Percentiles rank a stretch among this genome's conserved stretches.
Conservation (phyloP, 83 land plant species). For the Picea mariana region DNA sequence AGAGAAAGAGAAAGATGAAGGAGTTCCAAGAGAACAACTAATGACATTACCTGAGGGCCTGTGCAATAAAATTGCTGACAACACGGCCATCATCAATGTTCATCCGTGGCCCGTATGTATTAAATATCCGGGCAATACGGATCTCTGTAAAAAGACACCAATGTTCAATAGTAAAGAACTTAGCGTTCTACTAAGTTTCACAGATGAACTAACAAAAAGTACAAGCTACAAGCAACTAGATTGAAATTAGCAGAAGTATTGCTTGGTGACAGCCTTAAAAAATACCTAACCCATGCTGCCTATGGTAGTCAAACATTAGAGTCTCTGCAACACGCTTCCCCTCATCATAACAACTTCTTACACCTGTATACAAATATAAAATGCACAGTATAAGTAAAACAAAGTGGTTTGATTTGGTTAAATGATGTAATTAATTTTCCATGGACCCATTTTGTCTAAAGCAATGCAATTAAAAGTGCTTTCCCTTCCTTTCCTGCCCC, state of each 20-base stretch:
- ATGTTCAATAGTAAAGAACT: neutral
- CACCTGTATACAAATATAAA: conserved; percentile 60
- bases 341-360: conserved; percentile 97
- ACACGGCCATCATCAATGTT: conserved; percentile 92
- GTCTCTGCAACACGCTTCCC: conserved; percentile 96
- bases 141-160: conserved; percentile 48
- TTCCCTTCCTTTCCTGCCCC: too few relatives aligned
- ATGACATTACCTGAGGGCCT: conserved; percentile 29
- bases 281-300: conserved; percentile 97
- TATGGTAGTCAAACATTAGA: conserved; percentile 97
- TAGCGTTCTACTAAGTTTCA: neutral
- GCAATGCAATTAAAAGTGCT: neutral
- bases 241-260: neutral
- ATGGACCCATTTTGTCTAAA: neutral
- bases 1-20: too few relatives aligned
- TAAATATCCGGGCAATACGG: conserved; percentile 83
- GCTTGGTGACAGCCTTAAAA: neutral
- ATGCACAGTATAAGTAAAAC: neutral
- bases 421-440: neutral
- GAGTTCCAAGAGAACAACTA: too few relatives aligned
- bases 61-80: conserved; percentile 85
- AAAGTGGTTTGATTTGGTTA: too few relatives aligned
- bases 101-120: conserved; percentile 93
- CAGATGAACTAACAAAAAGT: neutral
- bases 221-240: neutral